phyloP scores from a whole-genome alignment of 1,284 basidiomycete genomes.

The Cryptococcus neoformans region DNA sequence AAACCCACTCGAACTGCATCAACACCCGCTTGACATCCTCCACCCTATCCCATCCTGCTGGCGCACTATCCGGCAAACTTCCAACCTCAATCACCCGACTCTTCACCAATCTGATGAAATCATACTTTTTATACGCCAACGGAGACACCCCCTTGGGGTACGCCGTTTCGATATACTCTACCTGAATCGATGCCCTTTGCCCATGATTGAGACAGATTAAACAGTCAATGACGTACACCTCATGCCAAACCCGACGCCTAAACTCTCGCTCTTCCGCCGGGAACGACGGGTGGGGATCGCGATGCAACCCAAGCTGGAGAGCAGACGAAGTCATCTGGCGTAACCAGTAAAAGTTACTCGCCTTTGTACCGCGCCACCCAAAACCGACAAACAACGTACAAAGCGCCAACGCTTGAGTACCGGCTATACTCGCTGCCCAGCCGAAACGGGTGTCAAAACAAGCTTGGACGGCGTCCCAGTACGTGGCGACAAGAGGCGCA shows the following conservation, averaged over 20 bases:
- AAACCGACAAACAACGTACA: constrained; percentile 40
- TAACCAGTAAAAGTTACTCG: constrained; percentile 42
- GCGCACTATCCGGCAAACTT: constrained; percentile 30
- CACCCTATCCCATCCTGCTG: constrained; percentile 28
- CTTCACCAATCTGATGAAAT: constrained; percentile 35
- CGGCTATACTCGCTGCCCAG: constrained; percentile 38
- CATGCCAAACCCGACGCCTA: constrained; percentile 40
- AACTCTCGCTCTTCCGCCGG: constrained; percentile 37
- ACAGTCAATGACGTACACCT: constrained; percentile 38
- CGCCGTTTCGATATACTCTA: constrained; percentile 37
- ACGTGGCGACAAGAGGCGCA: constrained; percentile 28
- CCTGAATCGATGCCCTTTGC: constrained; percentile 32
- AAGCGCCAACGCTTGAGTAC: constrained; percentile 38
- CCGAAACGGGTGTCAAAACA: constrained; percentile 46
- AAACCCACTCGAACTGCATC: constrained; percentile 27
- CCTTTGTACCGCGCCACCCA: constrained; percentile 38
- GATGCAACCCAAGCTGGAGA: constrained; percentile 41
- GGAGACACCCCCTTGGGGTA: constrained; percentile 21
- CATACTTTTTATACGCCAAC: constrained; percentile 28
- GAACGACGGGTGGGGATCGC: constrained; percentile 38
- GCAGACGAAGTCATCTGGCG: constrained; percentile 39
- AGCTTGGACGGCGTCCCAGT: constrained; percentile 40
- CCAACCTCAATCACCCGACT: constrained; percentile 34
- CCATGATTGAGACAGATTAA: constrained; percentile 41
- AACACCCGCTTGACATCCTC: constrained; percentile 21